Evolutionary conservation across 169 alveolate genomes (phyloP), one percentile per base, ranked within the genome.

Genomic region (Plasmodium billcollinsi): DNA sequence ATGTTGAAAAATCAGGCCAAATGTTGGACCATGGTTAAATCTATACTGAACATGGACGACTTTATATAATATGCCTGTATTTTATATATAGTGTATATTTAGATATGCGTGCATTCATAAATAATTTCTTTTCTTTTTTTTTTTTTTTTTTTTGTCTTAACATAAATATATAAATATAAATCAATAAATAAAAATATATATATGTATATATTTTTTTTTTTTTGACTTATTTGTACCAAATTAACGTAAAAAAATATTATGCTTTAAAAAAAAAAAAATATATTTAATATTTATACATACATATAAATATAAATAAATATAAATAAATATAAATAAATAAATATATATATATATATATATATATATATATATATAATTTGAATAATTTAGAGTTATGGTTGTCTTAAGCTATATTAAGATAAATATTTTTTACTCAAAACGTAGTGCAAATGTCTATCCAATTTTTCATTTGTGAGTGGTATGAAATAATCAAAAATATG

Each of bases 401-500:
- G 9, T 33, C 9, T 33, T 33, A 33, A 33, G 7, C 45, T 33
- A 5, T 33, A 15, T 12, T 58, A 50, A 15, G 78, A 49, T 45
- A 93, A 74, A 61, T 59, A 56, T 21, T 69, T 89, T 54, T 70
- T 52, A 33, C 75, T 70, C 24, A 93, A 73, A n/a, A 90, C 72
- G 26, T 73, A 63, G 76, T 73, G 88, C 59, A 63, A 47, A 72
- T 72, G 80, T 8, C 61, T 52, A 24, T 83, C 90, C 18, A 88
- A 70, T 15, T 90, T 88, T 33, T 74, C 8, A 59, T 89, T 54
- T 12, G 92, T 92, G 3, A 94, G 52, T 11, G 96, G 96, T 12
- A 94, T 89, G 69, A 94, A 80, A 71, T 94, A 94, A 59, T 94
- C 96, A 47, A 94, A 94, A 14, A 93, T 90, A 58, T 94, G 95